Evolutionary conservation across 2,329 filamentous ascomycete species (phyloP), one percentile per base, ranked within the genome.

Genomic region (Chalara sp.): DNA sequence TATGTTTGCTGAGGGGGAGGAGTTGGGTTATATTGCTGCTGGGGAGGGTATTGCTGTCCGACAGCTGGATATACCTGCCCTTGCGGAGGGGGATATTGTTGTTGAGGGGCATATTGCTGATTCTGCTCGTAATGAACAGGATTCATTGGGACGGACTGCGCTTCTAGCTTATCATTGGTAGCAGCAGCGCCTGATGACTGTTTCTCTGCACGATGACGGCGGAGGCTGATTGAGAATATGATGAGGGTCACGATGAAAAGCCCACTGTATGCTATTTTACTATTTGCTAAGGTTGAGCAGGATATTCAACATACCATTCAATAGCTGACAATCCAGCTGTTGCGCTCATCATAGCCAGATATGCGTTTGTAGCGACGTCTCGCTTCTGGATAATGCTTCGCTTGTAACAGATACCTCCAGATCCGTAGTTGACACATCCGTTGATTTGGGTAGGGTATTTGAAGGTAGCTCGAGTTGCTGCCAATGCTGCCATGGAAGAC

Each of bases 201-300:
- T 10, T 44, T 37, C 13, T 21, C 47, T 21, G 40, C 30, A 6
- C 51, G 51, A 13, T 46, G 31, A 5, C 40, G 42, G 12, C 43
- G 51, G 42, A 54, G 31, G 13, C 32, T 21, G 10, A 54, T 35
- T 37, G 13, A 28, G 28, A 40, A 44, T 30, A 54, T 6, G 8
- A 44, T 43, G 32, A 51, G 37, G n/a, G 46, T 49, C 8, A 51
- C 33, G 35, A 52, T 42, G 49, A 54, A 54, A 10, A 54, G 40
- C 21, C 51, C 12, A 10, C 52, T 54, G 39, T 39, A 29, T 12
- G 13, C 11, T n/a, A 10, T 10, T 8, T n/a, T 10, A 10, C 35
- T n/a, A 37, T n/a, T 10, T 37, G 8, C 8, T 10, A n/a, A 37
- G 35, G n/a, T 37, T 29, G 37, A 35, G 28, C 4, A 11, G 41